A percentile compares a stretch with the other conserved stretches of the same genome.
Evolutionary conservation across 345 rosid species (phyloP).

Genomic region (Rubroshorea leprosula): DNA sequence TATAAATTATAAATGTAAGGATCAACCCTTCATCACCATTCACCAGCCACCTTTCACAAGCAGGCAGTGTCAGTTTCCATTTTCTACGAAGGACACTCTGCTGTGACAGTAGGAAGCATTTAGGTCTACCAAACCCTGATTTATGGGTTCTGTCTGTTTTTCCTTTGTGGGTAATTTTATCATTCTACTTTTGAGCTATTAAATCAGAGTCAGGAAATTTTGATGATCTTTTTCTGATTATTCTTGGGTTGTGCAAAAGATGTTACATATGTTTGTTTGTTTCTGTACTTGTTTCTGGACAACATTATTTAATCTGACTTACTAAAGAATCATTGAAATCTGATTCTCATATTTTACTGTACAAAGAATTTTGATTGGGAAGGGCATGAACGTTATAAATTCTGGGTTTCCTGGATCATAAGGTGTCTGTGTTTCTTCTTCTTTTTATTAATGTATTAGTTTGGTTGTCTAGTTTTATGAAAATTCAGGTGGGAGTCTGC

Average conservation of each 20-base stretch:
- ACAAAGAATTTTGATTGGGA: not conserved
- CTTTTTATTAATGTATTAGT: too few species aligned
- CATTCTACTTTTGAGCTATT: not conserved
- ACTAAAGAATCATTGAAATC: constrained; percentile 28
- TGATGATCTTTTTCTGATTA: not conserved
- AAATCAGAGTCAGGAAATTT: not conserved
- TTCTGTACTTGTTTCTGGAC: constrained; percentile 10
- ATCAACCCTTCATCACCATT: not conserved
- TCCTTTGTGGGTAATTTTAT: not conserved
- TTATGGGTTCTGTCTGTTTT: not conserved
- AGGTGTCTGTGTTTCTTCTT: not conserved
- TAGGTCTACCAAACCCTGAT: not conserved
- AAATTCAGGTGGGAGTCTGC: not conserved
- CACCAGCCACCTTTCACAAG: too few species aligned
- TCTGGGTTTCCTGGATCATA: not conserved
- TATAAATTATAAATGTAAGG: not conserved
- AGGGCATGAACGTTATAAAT: not conserved
- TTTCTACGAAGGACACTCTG: too few species aligned
- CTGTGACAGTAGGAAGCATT: not conserved
- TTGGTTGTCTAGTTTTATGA: constrained; percentile 6
- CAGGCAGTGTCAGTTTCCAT: too few species aligned
- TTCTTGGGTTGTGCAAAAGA: not conserved
- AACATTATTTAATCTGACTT: constrained; percentile 23
- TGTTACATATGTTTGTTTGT: not conserved
- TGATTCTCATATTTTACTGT: constrained; percentile 14